Evolutionary conservation across 352 stramenopile species (phyloP).

Genomic region (Phytophthora megakarya): DNA sequence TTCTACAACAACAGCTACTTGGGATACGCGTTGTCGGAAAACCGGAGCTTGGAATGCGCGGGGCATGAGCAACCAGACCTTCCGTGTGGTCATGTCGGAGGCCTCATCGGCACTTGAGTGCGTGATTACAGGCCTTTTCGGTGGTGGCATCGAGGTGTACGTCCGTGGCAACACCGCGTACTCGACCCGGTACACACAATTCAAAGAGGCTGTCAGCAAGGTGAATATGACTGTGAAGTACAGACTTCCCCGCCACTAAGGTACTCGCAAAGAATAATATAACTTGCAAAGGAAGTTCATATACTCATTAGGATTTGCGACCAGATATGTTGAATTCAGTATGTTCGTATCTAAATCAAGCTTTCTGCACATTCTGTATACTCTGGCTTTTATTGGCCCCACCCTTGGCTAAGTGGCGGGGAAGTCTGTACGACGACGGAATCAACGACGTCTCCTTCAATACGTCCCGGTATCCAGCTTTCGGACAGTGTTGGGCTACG

Average conservation of each 20-base stretch:
- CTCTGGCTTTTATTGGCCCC: too few species aligned
- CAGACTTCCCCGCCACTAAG: too few species aligned
- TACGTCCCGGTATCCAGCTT: slow-evolving; percentile 39
- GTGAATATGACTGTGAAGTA: slow-evolving; percentile 62
- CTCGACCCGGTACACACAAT: slow-evolving; percentile 39
- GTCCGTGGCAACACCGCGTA: slow-evolving; percentile 52
- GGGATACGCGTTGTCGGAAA: slow-evolving; percentile 56
- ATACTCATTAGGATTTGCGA: too few species aligned
- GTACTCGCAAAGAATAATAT: too few species aligned
- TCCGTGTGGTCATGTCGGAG: slow-evolving; percentile 52
- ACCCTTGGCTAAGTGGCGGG: too few species aligned
- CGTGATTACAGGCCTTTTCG: slow-evolving; percentile 50
- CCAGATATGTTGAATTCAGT: too few species aligned
- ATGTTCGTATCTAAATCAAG: too few species aligned
- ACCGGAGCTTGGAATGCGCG: slow-evolving; percentile 47
- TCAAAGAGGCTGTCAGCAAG: slow-evolving; percentile 41
- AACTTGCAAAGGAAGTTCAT: too few species aligned
- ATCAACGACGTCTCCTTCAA: slow-evolving; percentile 43
- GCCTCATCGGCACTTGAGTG: slow-evolving; percentile 31
- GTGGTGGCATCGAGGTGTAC: slow-evolving; percentile 44
- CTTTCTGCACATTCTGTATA: too few species aligned
- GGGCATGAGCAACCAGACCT: slow-evolving; percentile 45
- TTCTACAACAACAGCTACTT: slow-evolving; percentile 68
- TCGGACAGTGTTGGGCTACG: slow-evolving; percentile 33
- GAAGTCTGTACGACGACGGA: slow-evolving; percentile 54